Evolutionary conservation across 345 rosid genomes (phyloP), one percentile per base, ranked within the genome.

Genomic region (Eucalyptus pauciflora): DNA sequence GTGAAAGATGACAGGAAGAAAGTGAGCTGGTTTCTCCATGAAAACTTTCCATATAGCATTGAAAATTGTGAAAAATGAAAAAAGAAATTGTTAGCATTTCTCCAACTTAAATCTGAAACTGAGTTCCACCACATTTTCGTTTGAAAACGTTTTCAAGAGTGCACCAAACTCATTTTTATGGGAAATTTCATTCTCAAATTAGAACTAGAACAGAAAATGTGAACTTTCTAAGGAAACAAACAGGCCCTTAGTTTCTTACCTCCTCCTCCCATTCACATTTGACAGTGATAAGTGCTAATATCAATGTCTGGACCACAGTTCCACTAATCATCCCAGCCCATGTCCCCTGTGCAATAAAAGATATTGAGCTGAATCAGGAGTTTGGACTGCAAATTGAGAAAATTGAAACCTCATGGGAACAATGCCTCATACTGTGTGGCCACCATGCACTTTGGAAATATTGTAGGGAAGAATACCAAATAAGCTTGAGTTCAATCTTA

Each of bases 321-420:
- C 94, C 96, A 67, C 88, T 37, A 1, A 94, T 76, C 96, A 93
- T 90, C 88, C 96, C 96, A 60, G 85, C 91, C 95, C 94, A 94
- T 64, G 94, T 87, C 80, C 95, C 96, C 94, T 93, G 93, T 31
- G 85, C 5, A 76, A 41, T 25, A 41, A 76, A 20, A 71, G 45
- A 33, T 22, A 71, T 33, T 71, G 45, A 71, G 27, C 85, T 41
- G 46, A 20, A 76, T 76, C 48, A 76, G 46, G 48, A 76, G 85
- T 41, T 41, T 76, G 27, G 25, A 71, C 14, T 41, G 48, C 16
- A 76, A 76, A 76, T 76, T 20, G 85, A 20, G 29, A 10, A 76
- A 76, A 76, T 22, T 11, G 85, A 76, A 76, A 76, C 48, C 45
- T 33, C 48, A 76, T 76, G 85, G 27, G 48, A 76, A 15, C 13